Conservation (phyloP, 495 filamentous ascomycete genomes). For the Cercophora scortea region DNA sequence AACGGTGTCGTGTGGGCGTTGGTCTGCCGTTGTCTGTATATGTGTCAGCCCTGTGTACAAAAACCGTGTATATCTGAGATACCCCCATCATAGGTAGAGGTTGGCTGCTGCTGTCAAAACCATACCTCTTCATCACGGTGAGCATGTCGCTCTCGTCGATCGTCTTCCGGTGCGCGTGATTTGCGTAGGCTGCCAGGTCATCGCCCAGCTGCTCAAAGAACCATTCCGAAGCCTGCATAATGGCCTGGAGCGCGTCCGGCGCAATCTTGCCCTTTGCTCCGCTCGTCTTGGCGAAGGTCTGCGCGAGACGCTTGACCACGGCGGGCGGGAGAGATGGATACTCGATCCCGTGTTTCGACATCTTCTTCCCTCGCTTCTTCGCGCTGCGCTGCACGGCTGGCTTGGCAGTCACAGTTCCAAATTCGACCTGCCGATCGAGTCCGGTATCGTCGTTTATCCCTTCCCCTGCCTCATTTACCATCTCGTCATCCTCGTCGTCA, state of each 20-base stretch:
- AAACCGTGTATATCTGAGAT: slow-evolving; percentile 16
- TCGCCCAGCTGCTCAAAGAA: slow-evolving; percentile 82
- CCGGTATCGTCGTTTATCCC: neutral
- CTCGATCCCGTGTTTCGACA: slow-evolving; percentile 67
- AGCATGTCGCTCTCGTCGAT: slow-evolving; percentile 81
- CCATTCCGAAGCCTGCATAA: slow-evolving; percentile 75
- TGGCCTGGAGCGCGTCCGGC: slow-evolving; percentile 61
- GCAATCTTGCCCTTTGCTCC: slow-evolving; percentile 59
- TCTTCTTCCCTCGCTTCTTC: slow-evolving; percentile 46
- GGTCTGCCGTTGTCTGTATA: slow-evolving; percentile 68
- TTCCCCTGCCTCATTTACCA: slow-evolving; percentile 16
- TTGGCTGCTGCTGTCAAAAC: slow-evolving; percentile 8
- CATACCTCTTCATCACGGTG: slow-evolving; percentile 72
- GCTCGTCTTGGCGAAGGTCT: slow-evolving; percentile 55
- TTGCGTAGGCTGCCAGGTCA: slow-evolving; percentile 69
- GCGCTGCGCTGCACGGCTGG: slow-evolving; percentile 16
- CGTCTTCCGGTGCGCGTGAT: slow-evolving; percentile 73
- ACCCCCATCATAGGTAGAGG: slow-evolving; percentile 12
- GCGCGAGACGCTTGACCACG: slow-evolving; percentile 69
- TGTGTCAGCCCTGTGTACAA: slow-evolving; percentile 24
- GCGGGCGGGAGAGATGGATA: slow-evolving; percentile 65
- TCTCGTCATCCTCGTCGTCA: slow-evolving; percentile 19
- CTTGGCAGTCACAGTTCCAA: neutral
- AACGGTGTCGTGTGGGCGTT: slow-evolving; percentile 68
- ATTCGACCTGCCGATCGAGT: slow-evolving; percentile 1